Evolutionary conservation across 148 eudicot genomes (phyloP), one percentile per base, ranked within the genome.

Genomic region (Linanthus parryae): DNA sequence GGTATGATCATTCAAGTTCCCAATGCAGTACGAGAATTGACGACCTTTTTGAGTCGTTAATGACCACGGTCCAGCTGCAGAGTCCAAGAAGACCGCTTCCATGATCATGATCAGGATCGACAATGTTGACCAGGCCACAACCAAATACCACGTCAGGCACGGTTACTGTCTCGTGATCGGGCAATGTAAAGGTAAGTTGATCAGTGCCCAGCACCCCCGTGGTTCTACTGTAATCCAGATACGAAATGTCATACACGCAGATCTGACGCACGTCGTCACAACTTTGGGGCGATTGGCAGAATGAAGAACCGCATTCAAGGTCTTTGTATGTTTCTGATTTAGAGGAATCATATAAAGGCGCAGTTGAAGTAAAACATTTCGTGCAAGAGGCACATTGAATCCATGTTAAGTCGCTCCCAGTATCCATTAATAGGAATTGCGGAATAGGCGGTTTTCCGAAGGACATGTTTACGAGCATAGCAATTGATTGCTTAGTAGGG

Each of bases 21-120:
- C 64, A 5, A 62, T 25, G 40, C 73, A 69, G 24, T 62, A 69
- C 0, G 73, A 69, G 36, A 69, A 62, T 17, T 21, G 50, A 14
- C 28, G 18, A 23, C 22, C 34, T 17, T 50, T 12, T 33, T 31
- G 55, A 33, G 55, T 1, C 6, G 56, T 46, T 7, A 27, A 20
- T 6, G 38, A 33, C 9, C 11, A 1, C 2, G 44, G 26, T 22
- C 11, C 15, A 8, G 54, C 38, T 30, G 15, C 40, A 18, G 25
- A 57, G 73, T 22, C 66, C 72, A 9, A 68, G 46, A 23, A 61
- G 27, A 19, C 67, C 66, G 14, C 44, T 48, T 7, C 18, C 7
- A 12, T 19, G 5, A 0, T 2, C 8, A 1, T 1, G 1, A 6
- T 24, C 34, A 5, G 17, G 2, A 9, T 37, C 28, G 0, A 48